Conservation (phyloP, 495 filamentous ascomycete genomes). For the Aspergillus nanangensis region DNA sequence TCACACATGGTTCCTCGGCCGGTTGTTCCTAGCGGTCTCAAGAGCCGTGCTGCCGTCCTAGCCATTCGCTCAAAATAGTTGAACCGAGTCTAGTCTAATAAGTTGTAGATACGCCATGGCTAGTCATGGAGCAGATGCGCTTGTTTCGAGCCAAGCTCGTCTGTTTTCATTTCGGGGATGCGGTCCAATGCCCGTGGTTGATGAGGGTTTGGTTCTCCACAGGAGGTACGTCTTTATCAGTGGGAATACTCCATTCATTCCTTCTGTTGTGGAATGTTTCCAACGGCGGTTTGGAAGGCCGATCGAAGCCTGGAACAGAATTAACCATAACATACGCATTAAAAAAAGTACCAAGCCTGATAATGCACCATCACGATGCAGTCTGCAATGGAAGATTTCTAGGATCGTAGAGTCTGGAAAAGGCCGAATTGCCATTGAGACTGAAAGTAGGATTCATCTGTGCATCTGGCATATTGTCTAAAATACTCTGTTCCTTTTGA, state of each 20-base stretch:
- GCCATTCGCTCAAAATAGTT: slow-evolving; percentile 3
- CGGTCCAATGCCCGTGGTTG: slow-evolving; percentile 19
- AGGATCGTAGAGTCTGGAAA: slow-evolving; percentile 7
- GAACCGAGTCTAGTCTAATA: neutral
- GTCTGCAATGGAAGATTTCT: neutral
- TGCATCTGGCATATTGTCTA: slow-evolving; percentile 15
- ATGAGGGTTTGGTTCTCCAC: slow-evolving; percentile 22
- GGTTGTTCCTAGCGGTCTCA: slow-evolving; percentile 3
- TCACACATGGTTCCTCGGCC: slow-evolving; percentile 13
- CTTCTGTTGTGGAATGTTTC: slow-evolving; percentile 12
- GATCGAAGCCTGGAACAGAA: slow-evolving; percentile 19
- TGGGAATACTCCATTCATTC: slow-evolving; percentile 3
- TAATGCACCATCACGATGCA: slow-evolving; percentile 15
- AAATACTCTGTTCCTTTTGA: slow-evolving; percentile 9
- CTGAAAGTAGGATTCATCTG: slow-evolving; percentile 11
- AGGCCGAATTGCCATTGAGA: slow-evolving; percentile 12
- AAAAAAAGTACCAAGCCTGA: too few species aligned
- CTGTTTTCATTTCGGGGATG: slow-evolving; percentile 18
- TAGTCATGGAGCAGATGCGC: too few species aligned
- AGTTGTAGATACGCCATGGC: too few species aligned
- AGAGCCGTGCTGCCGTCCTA: slow-evolving; percentile 1
- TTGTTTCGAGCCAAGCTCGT: slow-evolving; percentile 17
- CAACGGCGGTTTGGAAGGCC: slow-evolving; percentile 15
- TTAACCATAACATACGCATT: too few species aligned
- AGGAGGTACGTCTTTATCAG: slow-evolving; percentile 13